Base-by-base conservation (phyloP, 805 yeast species). In the Hanseniaspora lachancei region DNA sequence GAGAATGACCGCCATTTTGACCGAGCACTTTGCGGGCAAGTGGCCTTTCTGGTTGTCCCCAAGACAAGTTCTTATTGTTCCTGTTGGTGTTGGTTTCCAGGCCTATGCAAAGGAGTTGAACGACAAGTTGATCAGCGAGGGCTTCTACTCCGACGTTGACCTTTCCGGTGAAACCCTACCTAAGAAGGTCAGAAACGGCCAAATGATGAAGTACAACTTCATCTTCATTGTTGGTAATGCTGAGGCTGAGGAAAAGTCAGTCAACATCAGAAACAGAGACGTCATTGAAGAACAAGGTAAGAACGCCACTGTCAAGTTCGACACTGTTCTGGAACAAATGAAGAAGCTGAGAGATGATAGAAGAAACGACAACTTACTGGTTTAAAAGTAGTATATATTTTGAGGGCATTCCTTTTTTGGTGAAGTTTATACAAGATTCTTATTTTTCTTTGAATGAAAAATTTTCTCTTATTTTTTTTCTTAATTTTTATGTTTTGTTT, bases 11-110 rank as follows among this genome's bases (percentile, higher is more conserved):
- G 98, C 97, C 60, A 91, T 93, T 64, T 81, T 93, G 71, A 89
- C 95, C 58, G 99, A 93, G 74, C 98, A 93, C 75, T 93, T 77
- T 74, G 96, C 89, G 68, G 99, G 99, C 66, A 93, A 89, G 71
- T 93, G 99, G 99, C 99, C 99, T 67, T 87, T 93, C 79, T 93
- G 98, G 98, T 78, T 93, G 68, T 89, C 97, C n/a, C 99, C 99
- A 66, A 85, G 98, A 76, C 99, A 93, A 75, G 79, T 91, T 57
- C 76, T 91, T 64, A 95, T 93, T 65, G 93, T 93, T 34, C 98
- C 98, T 63, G 97, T 93, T 64, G 97, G 96, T 67, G 95, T 86
- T 61, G 88, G 86, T 71, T 91, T 84, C 76, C 81, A 77, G 66
- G 95, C 83, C 61, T 93, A 93, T 67, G 99, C 97, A 44, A 82